Evolutionary conservation across 257 asterid genomes (phyloP), one percentile per base, ranked within the genome.

Genomic region (Jacaranda mimosifolia): DNA sequence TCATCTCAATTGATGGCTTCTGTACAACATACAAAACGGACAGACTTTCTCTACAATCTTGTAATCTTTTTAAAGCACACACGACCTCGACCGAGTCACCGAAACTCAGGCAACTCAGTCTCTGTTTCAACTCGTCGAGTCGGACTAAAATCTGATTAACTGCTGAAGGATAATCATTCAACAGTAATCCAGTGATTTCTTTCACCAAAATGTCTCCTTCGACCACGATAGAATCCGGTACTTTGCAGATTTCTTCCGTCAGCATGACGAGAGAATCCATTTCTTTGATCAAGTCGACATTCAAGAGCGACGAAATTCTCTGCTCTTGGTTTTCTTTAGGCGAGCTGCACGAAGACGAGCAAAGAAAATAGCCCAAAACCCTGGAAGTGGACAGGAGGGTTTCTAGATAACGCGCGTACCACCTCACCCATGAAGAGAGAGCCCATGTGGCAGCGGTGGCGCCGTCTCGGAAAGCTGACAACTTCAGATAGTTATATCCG

Each of bases 371-470:
- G 12, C 98, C 98, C 75, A 91, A 55, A 42, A 80, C 70, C 49
- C 98, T 79, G 0, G 94, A 90, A 1, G 87, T 73, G 5, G 81
- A 82, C 8, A 93, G 93, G 0, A 90, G 63, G 40, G 90, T 86
- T 74, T 94, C 98, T 1, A 94, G 58, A 63, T 87, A 92, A 12
- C 96, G 84, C 0, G 94, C 91, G 84, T 94, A 87, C 91, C 94
- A 94, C 39, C 98, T 70, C 5, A 94, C 97, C 93, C 97, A 92
- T 0, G 86, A 68, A 14, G 98, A 92, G 53, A 94, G 80, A 32
- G 78, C 83, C 89, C 88, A 86, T 26, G 92, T 81, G 52, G 76
- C 70, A 12, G 97, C 72, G 73, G 89, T 74, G 76, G 89, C 85
- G 68, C 84, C 82, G 85, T 94, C 97, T 43, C 88, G 91, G 90